Evolutionary conservation across 192 early-diverging fungal species (phyloP).

Genomic region (Geranomyces michiganensis): DNA sequence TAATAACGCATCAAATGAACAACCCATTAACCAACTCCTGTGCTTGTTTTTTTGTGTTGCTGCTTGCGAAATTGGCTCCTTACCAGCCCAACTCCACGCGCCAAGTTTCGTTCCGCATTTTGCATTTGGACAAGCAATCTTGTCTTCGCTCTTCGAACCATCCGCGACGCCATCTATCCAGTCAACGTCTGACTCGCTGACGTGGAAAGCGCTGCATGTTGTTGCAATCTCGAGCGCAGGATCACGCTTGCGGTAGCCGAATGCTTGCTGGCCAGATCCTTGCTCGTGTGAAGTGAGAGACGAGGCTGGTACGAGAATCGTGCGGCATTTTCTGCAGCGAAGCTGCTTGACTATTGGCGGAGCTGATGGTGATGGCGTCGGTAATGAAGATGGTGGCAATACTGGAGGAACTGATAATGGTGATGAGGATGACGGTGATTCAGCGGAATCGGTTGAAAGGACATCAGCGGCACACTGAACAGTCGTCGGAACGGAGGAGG

Average conservation of each 20-base stretch:
- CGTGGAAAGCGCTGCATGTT: neutral
- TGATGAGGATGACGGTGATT: neutral
- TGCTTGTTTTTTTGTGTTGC: neutral
- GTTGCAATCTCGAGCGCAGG: neutral
- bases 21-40: neutral
- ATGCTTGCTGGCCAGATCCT: conserved; percentile 10
- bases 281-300: neutral
- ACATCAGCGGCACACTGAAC: too few species aligned
- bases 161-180: conserved; percentile 4
- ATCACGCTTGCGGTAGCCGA: conserved; percentile 17
- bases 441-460: too few species aligned
- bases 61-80: neutral
- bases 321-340: conserved; percentile 18
- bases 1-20: neutral
- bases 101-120: conserved; percentile 10
- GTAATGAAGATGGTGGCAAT: neutral
- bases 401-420: neutral
- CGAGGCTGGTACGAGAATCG: conserved; percentile 5
- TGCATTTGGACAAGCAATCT: conserved; percentile 3
- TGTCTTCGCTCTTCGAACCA: neutral
- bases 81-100: conserved; percentile 15
- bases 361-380: neutral
- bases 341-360: neutral
- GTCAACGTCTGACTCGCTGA: conserved; percentile 3
- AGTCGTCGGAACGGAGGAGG: neutral